phyloP scores from a whole-genome alignment of 2,329 filamentous ascomycete species.

The Daldinia sp. region DNA sequence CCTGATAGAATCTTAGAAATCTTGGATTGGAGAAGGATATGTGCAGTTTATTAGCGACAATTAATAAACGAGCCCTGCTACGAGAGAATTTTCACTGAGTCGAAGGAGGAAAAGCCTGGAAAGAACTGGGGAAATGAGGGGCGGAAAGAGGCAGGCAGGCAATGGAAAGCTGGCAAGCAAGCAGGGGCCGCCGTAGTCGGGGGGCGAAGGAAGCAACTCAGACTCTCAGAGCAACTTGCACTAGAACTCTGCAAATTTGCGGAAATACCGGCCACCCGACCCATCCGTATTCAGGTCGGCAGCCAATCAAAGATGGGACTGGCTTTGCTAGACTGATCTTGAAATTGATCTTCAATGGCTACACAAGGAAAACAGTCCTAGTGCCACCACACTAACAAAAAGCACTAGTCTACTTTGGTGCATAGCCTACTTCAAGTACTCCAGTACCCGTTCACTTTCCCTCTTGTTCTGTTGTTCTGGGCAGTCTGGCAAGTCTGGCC shows the following conservation, averaged over 20 bases:
- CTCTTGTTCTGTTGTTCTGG: slow-evolving; percentile 12
- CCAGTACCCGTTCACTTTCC: slow-evolving; percentile 25
- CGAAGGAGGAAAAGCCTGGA: slow-evolving; percentile 31
- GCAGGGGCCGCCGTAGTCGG: slow-evolving; percentile 37
- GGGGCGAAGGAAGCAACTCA: slow-evolving; percentile 20
- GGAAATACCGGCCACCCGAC: slow-evolving; percentile 45
- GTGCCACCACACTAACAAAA: slow-evolving; percentile 40
- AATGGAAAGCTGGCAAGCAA: slow-evolving; percentile 24
- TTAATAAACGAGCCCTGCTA: slow-evolving; percentile 35
- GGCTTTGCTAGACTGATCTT: slow-evolving; percentile 38
- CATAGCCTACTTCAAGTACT: slow-evolving; percentile 33
- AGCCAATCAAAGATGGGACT: slow-evolving; percentile 27
- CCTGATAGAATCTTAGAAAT: slow-evolving; percentile 20
- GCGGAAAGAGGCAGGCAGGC: slow-evolving; percentile 22
- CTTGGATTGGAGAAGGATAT: slow-evolving; percentile 28
- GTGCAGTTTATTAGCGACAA: slow-evolving; percentile 40
- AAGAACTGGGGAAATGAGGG: slow-evolving; percentile 38
- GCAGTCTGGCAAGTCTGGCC: slow-evolving; percentile 21
- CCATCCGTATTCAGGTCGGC: slow-evolving; percentile 37
- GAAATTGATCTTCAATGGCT: slow-evolving; percentile 44
- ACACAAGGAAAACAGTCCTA: slow-evolving; percentile 44
- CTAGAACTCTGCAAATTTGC: slow-evolving; percentile 37
- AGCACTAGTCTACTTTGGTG: slow-evolving; percentile 32
- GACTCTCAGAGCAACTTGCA: slow-evolving; percentile 4
- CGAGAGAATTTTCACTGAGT: slow-evolving; percentile 32